Base-by-base conservation (phyloP, 345 rosid species). In the Eucalyptus curtisii region DNA sequence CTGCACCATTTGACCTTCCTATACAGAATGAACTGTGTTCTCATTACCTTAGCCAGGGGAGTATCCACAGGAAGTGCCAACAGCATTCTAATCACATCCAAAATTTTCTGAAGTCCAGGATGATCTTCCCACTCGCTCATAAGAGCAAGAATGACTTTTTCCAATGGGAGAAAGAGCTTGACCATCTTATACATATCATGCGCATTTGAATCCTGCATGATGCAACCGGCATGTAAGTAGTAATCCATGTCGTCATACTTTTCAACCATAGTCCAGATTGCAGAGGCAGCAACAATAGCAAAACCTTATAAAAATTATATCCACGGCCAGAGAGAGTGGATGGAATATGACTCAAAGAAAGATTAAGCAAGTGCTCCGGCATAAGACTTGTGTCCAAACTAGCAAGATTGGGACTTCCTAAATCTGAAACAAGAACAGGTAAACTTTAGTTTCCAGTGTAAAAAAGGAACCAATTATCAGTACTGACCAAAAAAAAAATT, bases 221-320 rank as follows among this genome's bases (percentile, higher is more conserved):
- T 86, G 86, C 68, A 45, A 53, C 50, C 48, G 24, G 44, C 90
- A 53, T 40, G 64, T 85, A 89, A 42, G 48, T 86, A 85, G 55
- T 82, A 89, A 86, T 45, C 53, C 66, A 86, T 47, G 68, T 66
- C 48, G 40, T 87, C 76, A 87, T 85, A 6, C 33, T 30, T 15
- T 25, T 33, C 84, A 86, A 44, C 76, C 45, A 15, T n/a, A 85
- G 37, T 49, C 44, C 45, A 17, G 33, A 85, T n/a, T 3, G 16
- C 55, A 61, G 55, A 47, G 89, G 88, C 68, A 71, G 66, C 59
- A 40, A 87, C 50, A 30, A 27, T 27, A 45, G 53, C 49, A 87
- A 90, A 91, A 97, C 99, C 99, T 97, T 97, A 88, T 97, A 97
- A 92, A 96, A 97, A 88, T 96, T 97, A 92, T 94, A 95, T 92